These are phyloP conservation scores for Nitzschia palea DNA, from an alignment of 108 stramenopile genomes.

Conservation along the genomic window DNA sequence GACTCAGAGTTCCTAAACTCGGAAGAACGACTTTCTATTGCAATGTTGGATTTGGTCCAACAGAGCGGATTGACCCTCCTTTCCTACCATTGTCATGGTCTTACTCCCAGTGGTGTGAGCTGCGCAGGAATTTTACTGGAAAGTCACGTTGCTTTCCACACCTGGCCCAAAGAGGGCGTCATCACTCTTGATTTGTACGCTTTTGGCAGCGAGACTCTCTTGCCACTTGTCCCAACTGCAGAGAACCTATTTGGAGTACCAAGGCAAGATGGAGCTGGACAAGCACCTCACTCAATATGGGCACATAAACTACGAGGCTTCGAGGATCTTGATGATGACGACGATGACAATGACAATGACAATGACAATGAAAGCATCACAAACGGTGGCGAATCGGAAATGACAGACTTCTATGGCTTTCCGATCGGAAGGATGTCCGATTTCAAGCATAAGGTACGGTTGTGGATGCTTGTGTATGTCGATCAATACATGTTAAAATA, in stretches of 20 bases:
- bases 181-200: constrained; percentile 82
- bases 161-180: constrained; percentile 76
- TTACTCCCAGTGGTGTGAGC: constrained; percentile 66
- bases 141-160: constrained; percentile 77
- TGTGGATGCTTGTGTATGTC: too few relatives aligned
- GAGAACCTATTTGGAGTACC: constrained; percentile 59
- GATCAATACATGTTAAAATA: neutral
- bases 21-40: constrained; percentile 51
- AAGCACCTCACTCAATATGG: constrained; percentile 55
- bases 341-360: neutral
- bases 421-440: constrained; percentile 45
- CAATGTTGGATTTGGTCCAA: constrained; percentile 62
- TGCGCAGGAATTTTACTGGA: constrained; percentile 80
- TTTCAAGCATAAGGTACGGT: constrained; percentile 43
- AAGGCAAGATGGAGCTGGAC: neutral
- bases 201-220: constrained; percentile 55
- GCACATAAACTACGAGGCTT: constrained; percentile 75
- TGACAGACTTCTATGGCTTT: constrained; percentile 20
- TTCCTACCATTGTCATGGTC: constrained; percentile 75
- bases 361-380: neutral
- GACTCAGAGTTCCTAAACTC: constrained; percentile 65
- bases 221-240: constrained; percentile 61
- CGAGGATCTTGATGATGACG: too few relatives aligned
- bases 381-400: neutral
- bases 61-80: constrained; percentile 59